Base-by-base conservation (phyloP, 768 basidiomycete genomes). In the Coprinopsis marcescibilis region DNA sequence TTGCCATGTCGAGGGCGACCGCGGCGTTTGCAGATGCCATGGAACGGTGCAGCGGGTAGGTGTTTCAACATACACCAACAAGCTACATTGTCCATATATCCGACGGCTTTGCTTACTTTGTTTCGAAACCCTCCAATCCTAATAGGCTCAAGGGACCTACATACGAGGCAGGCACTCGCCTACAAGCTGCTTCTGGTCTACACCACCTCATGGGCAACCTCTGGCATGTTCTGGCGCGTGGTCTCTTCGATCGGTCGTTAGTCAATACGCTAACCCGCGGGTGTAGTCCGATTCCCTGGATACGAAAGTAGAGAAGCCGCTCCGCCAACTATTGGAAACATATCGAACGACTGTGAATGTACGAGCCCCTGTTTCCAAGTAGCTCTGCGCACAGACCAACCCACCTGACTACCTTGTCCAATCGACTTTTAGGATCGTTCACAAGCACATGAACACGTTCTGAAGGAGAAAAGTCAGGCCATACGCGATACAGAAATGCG, bases 171-270 rank as follows among this genome's bases (percentile, higher is more conserved):
- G 86, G 87, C 10, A 85, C 86, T 19, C 76, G 88, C 49, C 68
- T 95, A 36, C 88, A 91, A 58, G 91, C 89, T 23, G 82, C 88
- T 21, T 83, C 87, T 15, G 93, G 94, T 3, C 67, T 97, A 35
- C 90, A 95, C 63, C 88, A 94, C 63, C 77, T 97, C 53, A 83
- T 95, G 55, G 83, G 85, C 41, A 95, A 94, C 61, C 89, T 94
- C 54, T 92, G 89, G 78, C 89, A 92, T 63, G 81, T 97, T 48
- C 69, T 97, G 60, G 90, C 91, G 51, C 50, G 82, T 72, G 37
- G 34, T 36, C 7, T 48, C 45, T 37, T 35, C 45, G 32, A 10
- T 27, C 43, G 47, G 29, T 14, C 45, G 32, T 23, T 45, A 20
- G 23, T 23, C 25, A 14, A n/a, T 8, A 19, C 23, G 7, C 23